Percentiles rank a stretch among this genome's conserved stretches.
These are phyloP conservation scores for Dillenia turbinata DNA, from an alignment of 164 flowering plant genomes.

Conservation along the genomic window DNA sequence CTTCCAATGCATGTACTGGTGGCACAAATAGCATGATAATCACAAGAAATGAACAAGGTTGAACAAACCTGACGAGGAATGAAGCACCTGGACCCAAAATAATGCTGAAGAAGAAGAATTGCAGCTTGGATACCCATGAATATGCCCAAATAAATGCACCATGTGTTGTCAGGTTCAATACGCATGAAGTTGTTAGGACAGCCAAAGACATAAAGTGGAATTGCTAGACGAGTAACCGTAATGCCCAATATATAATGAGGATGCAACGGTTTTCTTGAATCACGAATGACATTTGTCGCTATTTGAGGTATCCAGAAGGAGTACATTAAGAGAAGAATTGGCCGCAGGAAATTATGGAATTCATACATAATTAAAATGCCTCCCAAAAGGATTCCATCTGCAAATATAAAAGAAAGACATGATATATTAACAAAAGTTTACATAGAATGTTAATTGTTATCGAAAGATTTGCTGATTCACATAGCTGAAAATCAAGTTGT, in stretches of 20 bases:
- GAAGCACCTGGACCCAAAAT: slow-evolving; percentile 95
- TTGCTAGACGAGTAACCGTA: slow-evolving; percentile 78
- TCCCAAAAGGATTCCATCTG: slow-evolving; percentile 98
- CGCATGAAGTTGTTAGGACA: slow-evolving; percentile 98
- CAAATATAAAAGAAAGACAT: slow-evolving; percentile 15
- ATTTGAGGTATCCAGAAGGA: slow-evolving; percentile 99
- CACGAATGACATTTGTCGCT: slow-evolving; percentile 70
- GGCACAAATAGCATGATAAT: no score
- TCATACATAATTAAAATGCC: slow-evolving; percentile 94
- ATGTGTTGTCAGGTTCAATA: slow-evolving; percentile 65
- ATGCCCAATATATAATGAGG: slow-evolving; percentile 92
- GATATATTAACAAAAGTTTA: background rate
- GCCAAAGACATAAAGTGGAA: slow-evolving; percentile 90
- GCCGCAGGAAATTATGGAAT: slow-evolving; percentile 70
- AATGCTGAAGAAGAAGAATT: slow-evolving; percentile 89
- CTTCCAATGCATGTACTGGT: no score
- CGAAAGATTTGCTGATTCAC: no score
- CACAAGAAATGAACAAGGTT: no score
- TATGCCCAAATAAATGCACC: slow-evolving; percentile 71
- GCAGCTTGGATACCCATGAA: slow-evolving; percentile 77
- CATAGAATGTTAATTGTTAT: no score
- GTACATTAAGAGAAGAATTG: slow-evolving; percentile 78
- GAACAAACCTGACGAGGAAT: slow-evolving; percentile 86
- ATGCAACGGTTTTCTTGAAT: slow-evolving; percentile 94
- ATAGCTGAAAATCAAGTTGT: no score